phyloP scores from a whole-genome alignment of 1,139 yeast species.

The Casaregolazyma suthepensis region DNA sequence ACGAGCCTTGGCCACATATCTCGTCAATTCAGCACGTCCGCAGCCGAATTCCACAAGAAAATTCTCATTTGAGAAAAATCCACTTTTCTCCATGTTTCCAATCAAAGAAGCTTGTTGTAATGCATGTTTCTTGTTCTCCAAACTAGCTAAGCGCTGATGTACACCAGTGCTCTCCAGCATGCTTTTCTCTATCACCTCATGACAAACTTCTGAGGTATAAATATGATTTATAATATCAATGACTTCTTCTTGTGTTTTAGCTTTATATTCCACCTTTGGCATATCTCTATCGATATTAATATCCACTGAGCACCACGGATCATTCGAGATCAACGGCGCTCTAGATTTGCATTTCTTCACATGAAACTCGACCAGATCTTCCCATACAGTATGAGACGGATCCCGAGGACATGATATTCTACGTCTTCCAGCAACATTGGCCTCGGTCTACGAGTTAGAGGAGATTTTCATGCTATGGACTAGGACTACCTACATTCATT shows the following conservation, averaged over 20 bases:
- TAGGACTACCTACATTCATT: constrained; percentile 12
- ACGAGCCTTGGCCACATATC: constrained; percentile 53
- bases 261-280: neutral
- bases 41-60: constrained; percentile 79
- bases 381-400: constrained; percentile 68
- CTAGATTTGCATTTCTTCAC: constrained; percentile 53
- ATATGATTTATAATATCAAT: constrained; percentile 15
- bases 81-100: constrained; percentile 52
- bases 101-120: constrained; percentile 76
- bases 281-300: constrained; percentile 31
- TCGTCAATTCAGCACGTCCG: constrained; percentile 78
- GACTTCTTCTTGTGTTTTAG: constrained; percentile 15
- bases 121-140: constrained; percentile 67
- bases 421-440: constrained; percentile 26
- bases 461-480: neutral
- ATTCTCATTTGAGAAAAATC: constrained; percentile 30
- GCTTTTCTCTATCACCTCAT: constrained; percentile 15
- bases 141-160: constrained; percentile 40
- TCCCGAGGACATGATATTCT: constrained; percentile 77
- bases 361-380: constrained; percentile 50
- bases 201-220: constrained; percentile 8
- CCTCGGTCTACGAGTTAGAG: neutral
- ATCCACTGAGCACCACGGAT: constrained; percentile 42
- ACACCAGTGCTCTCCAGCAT: constrained; percentile 28
- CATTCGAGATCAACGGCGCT: constrained; percentile 30